These are phyloP conservation scores for Kwoniella shivajii DNA, from an alignment of 1,284 basidiomycete species.

Conservation along the genomic window DNA sequence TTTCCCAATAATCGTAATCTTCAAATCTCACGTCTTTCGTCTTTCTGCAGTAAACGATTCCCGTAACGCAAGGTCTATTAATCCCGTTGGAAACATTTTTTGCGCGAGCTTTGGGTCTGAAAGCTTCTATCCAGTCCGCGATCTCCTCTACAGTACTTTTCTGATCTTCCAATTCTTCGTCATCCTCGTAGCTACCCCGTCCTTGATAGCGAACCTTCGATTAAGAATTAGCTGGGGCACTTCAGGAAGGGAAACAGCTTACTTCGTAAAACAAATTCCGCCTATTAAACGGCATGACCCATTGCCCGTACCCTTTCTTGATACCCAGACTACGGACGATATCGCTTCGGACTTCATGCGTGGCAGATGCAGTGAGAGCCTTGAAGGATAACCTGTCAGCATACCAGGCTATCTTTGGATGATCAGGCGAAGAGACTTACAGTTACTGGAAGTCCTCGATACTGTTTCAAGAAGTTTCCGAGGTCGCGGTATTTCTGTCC, in stretches of 20 bases:
- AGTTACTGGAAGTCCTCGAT: slow-evolving; percentile 75
- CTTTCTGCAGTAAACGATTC: slow-evolving; percentile 75
- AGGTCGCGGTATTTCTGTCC: slow-evolving; percentile 67
- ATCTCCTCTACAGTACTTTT: slow-evolving; percentile 59
- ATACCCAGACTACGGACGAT: slow-evolving; percentile 69
- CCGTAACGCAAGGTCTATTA: slow-evolving; percentile 62
- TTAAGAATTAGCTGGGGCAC: background rate
- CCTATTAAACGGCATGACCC: slow-evolving; percentile 77
- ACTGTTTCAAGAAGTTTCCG: slow-evolving; percentile 68
- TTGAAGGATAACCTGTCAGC: slow-evolving; percentile 14
- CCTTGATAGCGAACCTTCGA: slow-evolving; percentile 30
- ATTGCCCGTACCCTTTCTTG: slow-evolving; percentile 62
- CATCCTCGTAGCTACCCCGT: slow-evolving; percentile 11
- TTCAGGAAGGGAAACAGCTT: background rate
- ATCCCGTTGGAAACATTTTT: slow-evolving; percentile 31
- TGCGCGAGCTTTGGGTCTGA: slow-evolving; percentile 24
- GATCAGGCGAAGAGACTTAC: slow-evolving; percentile 51
- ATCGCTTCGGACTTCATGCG: slow-evolving; percentile 67
- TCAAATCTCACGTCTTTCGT: slow-evolving; percentile 18
- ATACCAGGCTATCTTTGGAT: background rate
- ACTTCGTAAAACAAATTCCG: slow-evolving; percentile 79
- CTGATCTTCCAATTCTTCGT: slow-evolving; percentile 8
- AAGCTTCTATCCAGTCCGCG: slow-evolving; percentile 62
- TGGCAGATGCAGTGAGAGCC: slow-evolving; percentile 55
- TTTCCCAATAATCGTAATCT: background rate